Evolutionary conservation across 345 rosid genomes (phyloP).

Genomic region (Populus tremula): DNA sequence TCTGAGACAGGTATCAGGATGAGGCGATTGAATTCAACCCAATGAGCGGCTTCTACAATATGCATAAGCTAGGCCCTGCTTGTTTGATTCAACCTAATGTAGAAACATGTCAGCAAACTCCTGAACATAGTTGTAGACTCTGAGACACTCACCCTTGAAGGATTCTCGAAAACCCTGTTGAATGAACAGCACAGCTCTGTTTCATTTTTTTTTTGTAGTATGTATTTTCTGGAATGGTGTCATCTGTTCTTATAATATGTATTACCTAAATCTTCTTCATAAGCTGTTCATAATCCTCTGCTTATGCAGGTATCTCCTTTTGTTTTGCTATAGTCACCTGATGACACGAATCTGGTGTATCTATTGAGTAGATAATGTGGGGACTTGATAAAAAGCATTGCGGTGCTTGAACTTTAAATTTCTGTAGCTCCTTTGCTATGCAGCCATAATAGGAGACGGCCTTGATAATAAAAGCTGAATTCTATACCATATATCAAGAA

Average conservation of each 20-base stretch:
- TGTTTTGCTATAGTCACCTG: constrained; percentile 1
- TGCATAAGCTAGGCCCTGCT: neutral
- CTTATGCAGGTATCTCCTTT: constrained; percentile 68
- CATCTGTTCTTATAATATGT: too few relatives aligned
- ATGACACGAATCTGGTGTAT: neutral
- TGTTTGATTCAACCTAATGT: neutral
- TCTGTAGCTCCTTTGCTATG: neutral
- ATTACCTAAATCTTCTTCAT: constrained; percentile 28
- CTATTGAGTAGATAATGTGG: neutral
- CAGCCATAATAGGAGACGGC: neutral
- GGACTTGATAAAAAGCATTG: neutral
- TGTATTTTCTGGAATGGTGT: too few relatives aligned
- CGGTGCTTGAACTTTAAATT: neutral
- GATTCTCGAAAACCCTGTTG: constrained; percentile 78
- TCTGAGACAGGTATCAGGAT: neutral
- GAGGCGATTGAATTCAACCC: neutral
- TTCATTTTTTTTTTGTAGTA: too few relatives aligned
- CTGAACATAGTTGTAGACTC: neutral
- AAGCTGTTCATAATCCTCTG: constrained; percentile 72
- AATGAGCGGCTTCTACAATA: neutral
- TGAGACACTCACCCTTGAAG: constrained; percentile 53
- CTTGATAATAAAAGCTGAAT: neutral
- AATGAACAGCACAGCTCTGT: constrained; percentile 14
- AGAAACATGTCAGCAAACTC: constrained; percentile 5
- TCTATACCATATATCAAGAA: neutral